phyloP scores from a whole-genome alignment of 2,329 filamentous ascomycete species.

The Periconia sp. region DNA sequence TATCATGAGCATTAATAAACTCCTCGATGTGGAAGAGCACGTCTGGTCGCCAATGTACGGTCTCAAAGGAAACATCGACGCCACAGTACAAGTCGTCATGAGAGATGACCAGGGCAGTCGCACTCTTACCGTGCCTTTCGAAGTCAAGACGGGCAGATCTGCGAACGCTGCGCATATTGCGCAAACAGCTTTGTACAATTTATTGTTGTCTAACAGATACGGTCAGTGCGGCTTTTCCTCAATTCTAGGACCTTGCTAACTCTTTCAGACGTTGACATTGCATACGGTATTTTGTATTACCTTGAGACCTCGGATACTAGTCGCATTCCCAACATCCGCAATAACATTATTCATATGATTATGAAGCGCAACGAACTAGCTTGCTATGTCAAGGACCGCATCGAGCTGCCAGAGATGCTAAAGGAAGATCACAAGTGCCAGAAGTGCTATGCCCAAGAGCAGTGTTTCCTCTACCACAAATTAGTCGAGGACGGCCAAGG shows the following conservation, averaged over 20 bases:
- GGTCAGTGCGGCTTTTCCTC: slow-evolving; percentile 47
- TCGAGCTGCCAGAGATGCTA: slow-evolving; percentile 84
- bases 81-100: slow-evolving; percentile 88
- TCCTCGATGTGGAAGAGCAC: slow-evolving; percentile 96
- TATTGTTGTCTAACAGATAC: slow-evolving; percentile 91
- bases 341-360: slow-evolving; percentile 94
- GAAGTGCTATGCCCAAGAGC: slow-evolving; percentile 86
- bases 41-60: slow-evolving; percentile 99
- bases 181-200: slow-evolving; percentile 92
- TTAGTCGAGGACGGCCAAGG: slow-evolving; percentile 83
- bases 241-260: slow-evolving; percentile 15
- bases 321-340: slow-evolving; percentile 81
- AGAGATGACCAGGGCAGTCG: slow-evolving; percentile 69
- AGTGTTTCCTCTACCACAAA: slow-evolving; percentile 94
- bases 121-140: slow-evolving; percentile 86
- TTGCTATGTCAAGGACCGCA: slow-evolving; percentile 80
- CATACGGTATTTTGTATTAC: slow-evolving; percentile 92
- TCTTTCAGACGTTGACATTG: slow-evolving; percentile 76
- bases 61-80: slow-evolving; percentile 96
- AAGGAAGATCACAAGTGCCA: slow-evolving; percentile 81
- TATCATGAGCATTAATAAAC: slow-evolving; percentile 85
- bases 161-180: slow-evolving; percentile 83
- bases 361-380: slow-evolving; percentile 93
- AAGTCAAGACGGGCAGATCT: slow-evolving; percentile 91
- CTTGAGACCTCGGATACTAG: slow-evolving; percentile 88